Conservation (phyloP, 768 basidiomycete species). For the Tricholoma sp. region DNA sequence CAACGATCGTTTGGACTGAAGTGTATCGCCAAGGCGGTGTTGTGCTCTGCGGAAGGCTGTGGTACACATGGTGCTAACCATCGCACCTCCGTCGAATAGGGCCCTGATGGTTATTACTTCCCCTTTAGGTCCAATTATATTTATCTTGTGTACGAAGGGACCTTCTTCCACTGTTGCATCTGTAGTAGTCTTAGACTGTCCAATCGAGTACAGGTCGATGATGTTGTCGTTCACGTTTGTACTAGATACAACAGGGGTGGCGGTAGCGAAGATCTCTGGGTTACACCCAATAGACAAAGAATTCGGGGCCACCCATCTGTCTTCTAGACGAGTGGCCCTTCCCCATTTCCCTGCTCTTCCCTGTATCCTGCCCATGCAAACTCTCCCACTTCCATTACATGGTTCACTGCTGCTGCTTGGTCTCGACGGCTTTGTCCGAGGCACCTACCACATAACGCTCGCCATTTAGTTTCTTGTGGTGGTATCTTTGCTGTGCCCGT, state of each 20-base stretch:
- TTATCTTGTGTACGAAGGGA: conserved; percentile 20
- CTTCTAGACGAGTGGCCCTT: too few species aligned
- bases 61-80: too few species aligned
- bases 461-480: background rate
- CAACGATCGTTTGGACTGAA: conserved; percentile 15
- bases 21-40: conserved; percentile 4
- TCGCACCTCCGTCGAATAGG: conserved; percentile 27
- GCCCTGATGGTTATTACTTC: conserved; percentile 10
- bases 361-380: background rate
- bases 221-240: background rate
- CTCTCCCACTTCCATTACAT: background rate
- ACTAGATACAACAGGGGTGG: too few species aligned
- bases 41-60: conserved; percentile 9
- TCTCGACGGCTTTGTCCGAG: background rate
- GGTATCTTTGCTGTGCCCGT: background rate
- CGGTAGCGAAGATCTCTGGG: too few species aligned
- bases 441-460: background rate
- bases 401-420: background rate
- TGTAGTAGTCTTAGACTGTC: background rate
- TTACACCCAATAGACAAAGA: too few species aligned
- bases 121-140: conserved; percentile 10
- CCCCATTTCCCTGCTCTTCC: too few species aligned
- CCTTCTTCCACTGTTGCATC: background rate
- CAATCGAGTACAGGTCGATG: background rate
- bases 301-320: too few species aligned